Evolutionary conservation across 2,329 filamentous ascomycete genomes (phyloP), one percentile per base, ranked within the genome.

Genomic region (Neodidymelliopsis sp.): DNA sequence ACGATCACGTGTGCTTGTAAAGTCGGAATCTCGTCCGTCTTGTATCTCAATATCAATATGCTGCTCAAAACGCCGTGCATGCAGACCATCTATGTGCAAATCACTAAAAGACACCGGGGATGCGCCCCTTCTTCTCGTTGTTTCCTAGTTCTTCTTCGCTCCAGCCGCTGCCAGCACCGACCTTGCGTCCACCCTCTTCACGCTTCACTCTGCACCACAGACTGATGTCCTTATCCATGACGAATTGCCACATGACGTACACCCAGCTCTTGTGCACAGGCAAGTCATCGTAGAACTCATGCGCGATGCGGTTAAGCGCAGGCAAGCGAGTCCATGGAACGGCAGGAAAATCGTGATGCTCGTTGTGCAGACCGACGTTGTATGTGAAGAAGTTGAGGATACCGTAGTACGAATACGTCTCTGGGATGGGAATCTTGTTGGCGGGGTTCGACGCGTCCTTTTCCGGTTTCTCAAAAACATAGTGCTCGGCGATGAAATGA

Each of bases 301-400:
- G 82, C 1, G 94, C 94, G 47, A 95, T 89, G 56, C 84, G 77
- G 67, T 92, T 85, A 43, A 99, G 79, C 67, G 81, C 81, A 44
- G 87, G 89, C 28, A 99, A 81, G 23, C 88, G 82, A 8, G 91
- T 97, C 94, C 94, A 99, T 0, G 94, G 93, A 35, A 99, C 84
- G 36, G 94, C 94, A 9, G 94, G 94, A 77, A 99, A 99, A 74
- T 99, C 94, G 74, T 99, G 94, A 75, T 99, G 94, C 79, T 99
- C 94, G 72, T 99, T 99, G 79, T 99, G 94, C 67, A 97, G 79
- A 42, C 94, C 94, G 34, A 99, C 94, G 65, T 99, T 99, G 81
- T 97, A 99, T 1, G 92, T 96, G 38, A 99, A 76, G 65, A 91
- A 76, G 77, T 99, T 99, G 58, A 97, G 82, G 0, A 89, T 84